Conservation (phyloP, 345 rosid genomes). For the Acer yangbiense region DNA sequence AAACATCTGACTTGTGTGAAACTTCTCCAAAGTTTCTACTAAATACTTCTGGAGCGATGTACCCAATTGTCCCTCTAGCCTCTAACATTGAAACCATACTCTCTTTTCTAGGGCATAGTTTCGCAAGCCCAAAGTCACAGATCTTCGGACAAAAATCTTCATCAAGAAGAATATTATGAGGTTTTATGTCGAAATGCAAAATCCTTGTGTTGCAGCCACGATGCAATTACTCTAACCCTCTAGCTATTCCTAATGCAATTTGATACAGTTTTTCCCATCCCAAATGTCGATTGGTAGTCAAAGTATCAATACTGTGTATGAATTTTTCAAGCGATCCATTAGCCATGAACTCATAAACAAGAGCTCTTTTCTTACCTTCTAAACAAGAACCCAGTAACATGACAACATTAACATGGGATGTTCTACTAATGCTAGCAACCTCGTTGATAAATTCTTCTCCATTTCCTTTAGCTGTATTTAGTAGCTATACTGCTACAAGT, state of each 20-base stretch:
- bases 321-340: constrained; percentile 42
- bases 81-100: constrained; percentile 32
- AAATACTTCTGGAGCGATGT: constrained; percentile 44
- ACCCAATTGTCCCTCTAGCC: constrained; percentile 34
- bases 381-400: constrained; percentile 21
- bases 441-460: constrained; percentile 51
- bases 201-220: constrained; percentile 41
- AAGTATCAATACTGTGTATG: constrained; percentile 9
- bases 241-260: constrained; percentile 35
- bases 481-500: constrained; percentile 41
- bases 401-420: constrained; percentile 50
- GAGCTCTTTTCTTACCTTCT: constrained; percentile 29
- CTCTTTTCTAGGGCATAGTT: constrained; percentile 31
- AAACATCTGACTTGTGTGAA: constrained; percentile 42
- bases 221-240: constrained; percentile 50
- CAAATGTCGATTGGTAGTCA: not conserved
- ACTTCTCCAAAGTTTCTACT: constrained; percentile 35
- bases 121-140: constrained; percentile 50
- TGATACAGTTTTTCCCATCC: constrained; percentile 26
- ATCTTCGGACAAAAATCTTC: constrained; percentile 42
- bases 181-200: constrained; percentile 50
- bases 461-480: constrained; percentile 33
- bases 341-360: constrained; percentile 43
- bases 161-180: constrained; percentile 44
- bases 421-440: constrained; percentile 45